Evolutionary conservation across 2,329 filamentous ascomycete species (phyloP), one percentile per base, ranked within the genome.

Genomic region (Calonectria crousiana): DNA sequence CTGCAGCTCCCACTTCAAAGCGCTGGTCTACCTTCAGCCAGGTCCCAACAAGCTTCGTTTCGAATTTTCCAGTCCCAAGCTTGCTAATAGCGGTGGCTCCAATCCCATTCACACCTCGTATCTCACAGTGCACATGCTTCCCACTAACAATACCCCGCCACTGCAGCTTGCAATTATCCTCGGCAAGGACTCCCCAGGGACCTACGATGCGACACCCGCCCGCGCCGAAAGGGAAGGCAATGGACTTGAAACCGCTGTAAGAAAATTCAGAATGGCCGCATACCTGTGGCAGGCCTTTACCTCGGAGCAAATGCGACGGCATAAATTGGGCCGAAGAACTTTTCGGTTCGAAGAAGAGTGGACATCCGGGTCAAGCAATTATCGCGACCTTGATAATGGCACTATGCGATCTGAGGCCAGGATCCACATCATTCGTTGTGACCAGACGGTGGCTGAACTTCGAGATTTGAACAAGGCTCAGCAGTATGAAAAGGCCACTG

Each of bases 241-340:
- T 84, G 90, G 90, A 1, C 83, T 98, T 44, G 93, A 96, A 14
- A 92, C 91, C 10, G 97, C 97, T 0, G 90, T 98, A 67, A 92
- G 91, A 80, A 99, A 99, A 83, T 98, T 97, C 83, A 92, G 96
- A 76, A 98, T 98, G 94, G 94, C 95, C 23, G 96, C 95, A 30
- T 98, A 98, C 83, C 88, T 98, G 18, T 98, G 97, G 96, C 97
- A 99, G 83, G 95, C 96, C 10, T 98, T 98, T 81, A 98, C 96
- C 0, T 95, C 95, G 9, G 97, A 99, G 84, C 96, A 98, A 83
- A 98, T 98, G 96, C 94, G 92, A 83, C 93, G 95, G 76, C 94
- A 98, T 83, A 94, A 93, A 74, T 92, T 98, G 78, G 95, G 96
- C 13, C 91, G 96, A 73, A 92, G 96, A 72, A 93, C 92, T 68